Evolutionary conservation across 2,329 filamentous ascomycete species (phyloP).

Genomic region (Pseudogymnoascus sp.): DNA sequence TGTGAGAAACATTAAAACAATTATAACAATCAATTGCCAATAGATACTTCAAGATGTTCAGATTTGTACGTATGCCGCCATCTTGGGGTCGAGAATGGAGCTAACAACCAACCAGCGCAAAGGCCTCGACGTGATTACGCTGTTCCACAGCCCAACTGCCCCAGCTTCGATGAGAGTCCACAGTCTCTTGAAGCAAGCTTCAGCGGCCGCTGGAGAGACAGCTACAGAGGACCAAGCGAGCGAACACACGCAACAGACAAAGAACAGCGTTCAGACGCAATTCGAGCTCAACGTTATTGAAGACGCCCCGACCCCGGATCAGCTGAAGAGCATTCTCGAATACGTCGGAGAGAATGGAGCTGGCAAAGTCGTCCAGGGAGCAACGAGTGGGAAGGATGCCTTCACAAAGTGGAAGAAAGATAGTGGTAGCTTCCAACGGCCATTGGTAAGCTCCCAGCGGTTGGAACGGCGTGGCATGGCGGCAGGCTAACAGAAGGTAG

Average conservation of each 20-base stretch:
- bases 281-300: constrained; percentile 88
- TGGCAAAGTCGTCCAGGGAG: constrained; percentile 65
- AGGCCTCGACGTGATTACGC: constrained; percentile 82
- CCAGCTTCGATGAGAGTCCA: constrained; percentile 67
- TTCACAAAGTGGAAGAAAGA: constrained; percentile 70
- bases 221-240: constrained; percentile 71
- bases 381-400: constrained; percentile 68
- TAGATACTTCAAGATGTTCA: constrained; percentile 28
- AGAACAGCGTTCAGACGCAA: constrained; percentile 50
- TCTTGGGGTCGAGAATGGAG: background rate
- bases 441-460: constrained; percentile 55
- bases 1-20: background rate
- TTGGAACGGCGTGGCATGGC: background rate
- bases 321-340: constrained; percentile 76
- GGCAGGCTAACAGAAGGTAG: constrained; percentile 31
- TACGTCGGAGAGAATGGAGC: constrained; percentile 63
- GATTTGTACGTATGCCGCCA: constrained; percentile 25
- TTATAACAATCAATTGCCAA: background rate
- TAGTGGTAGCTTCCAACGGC: constrained; percentile 61
- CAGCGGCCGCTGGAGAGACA: constrained; percentile 58
- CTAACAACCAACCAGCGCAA: constrained; percentile 50
- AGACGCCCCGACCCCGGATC: constrained; percentile 70
- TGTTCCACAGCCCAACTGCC: constrained; percentile 82
- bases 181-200: constrained; percentile 73
- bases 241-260: constrained; percentile 55